Percentiles rank a stretch among this genome's conserved stretches.
These are phyloP conservation scores for Zasmidium angulare DNA, from an alignment of 2,329 filamentous ascomycete genomes.

Conservation along the genomic window DNA sequence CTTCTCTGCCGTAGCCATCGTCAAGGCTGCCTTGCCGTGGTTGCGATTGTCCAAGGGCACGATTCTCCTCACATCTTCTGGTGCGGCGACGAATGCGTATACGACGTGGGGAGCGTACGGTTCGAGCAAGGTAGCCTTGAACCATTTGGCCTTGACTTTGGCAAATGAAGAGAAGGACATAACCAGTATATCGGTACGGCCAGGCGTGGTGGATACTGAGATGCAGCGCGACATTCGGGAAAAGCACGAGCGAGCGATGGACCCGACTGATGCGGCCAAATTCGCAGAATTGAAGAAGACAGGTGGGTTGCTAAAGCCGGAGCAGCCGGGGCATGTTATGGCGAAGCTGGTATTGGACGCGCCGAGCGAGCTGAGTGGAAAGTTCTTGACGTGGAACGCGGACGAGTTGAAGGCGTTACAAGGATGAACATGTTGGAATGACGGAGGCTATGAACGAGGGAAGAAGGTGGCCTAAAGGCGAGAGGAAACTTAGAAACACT, in stretches of 20 bases:
- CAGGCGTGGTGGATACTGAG: constrained; percentile 81
- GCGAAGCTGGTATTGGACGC: constrained; percentile 71
- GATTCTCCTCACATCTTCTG: constrained; percentile 77
- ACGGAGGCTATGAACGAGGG: neutral
- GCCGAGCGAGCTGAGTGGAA: constrained; percentile 68
- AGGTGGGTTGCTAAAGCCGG: constrained; percentile 67
- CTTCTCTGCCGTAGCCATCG: constrained; percentile 77
- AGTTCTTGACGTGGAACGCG: constrained; percentile 63
- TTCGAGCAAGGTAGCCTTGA: constrained; percentile 78
- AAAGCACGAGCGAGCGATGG: constrained; percentile 63
- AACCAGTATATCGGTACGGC: constrained; percentile 69
- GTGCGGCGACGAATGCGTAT: constrained; percentile 68
- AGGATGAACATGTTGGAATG: constrained; percentile 15
- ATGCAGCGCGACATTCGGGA: constrained; percentile 86
- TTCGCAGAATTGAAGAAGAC: constrained; percentile 70
- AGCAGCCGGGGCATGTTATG: constrained; percentile 84
- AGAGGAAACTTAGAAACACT: neutral
- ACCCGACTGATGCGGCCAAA: constrained; percentile 56
- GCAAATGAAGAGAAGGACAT: constrained; percentile 75
- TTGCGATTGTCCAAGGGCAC: constrained; percentile 68
- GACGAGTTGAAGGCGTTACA: constrained; percentile 35
- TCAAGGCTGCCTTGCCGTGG: constrained; percentile 69
- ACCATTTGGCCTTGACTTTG: constrained; percentile 73
- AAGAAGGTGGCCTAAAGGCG: neutral
- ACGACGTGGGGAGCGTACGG: constrained; percentile 78